Evolutionary conservation across 1,284 basidiomycete genomes (phyloP).

Genomic region (Gymnopus androsaceus): DNA sequence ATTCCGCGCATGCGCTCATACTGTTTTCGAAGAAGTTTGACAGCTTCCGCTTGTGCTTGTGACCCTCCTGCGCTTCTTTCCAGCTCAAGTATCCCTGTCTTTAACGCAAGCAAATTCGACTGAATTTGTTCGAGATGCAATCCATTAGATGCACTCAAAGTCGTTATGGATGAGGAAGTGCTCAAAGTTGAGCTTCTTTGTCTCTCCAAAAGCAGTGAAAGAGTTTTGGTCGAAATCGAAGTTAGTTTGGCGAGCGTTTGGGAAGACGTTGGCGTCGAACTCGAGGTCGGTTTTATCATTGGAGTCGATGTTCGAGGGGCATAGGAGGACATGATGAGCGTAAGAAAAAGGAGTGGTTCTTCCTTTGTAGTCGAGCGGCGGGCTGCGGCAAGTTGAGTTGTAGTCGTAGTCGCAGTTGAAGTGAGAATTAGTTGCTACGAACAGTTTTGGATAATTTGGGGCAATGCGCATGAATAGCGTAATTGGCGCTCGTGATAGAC

Average conservation of each 20-base stretch:
- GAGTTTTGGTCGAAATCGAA: slow-evolving; percentile 70
- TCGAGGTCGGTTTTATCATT: background rate
- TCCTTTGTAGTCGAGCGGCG: too few species aligned
- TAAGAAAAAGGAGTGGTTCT: too few species aligned
- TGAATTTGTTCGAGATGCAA: slow-evolving; percentile 69
- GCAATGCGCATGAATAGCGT: too few species aligned
- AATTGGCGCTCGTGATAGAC: too few species aligned
- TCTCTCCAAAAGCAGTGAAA: slow-evolving; percentile 72
- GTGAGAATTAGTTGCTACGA: too few species aligned
- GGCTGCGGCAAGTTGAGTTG: too few species aligned
- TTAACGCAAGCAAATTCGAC: slow-evolving; percentile 62
- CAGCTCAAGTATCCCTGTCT: slow-evolving; percentile 59
- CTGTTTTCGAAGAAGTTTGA: slow-evolving; percentile 57
- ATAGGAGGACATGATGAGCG: background rate
- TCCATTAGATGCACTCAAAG: background rate
- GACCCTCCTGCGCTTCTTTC: slow-evolving; percentile 31
- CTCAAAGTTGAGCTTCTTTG: slow-evolving; percentile 63
- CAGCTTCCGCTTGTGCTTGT: slow-evolving; percentile 33
- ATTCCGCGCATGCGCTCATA: slow-evolving; percentile 73
- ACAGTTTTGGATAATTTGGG: too few species aligned
- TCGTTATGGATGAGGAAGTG: slow-evolving; percentile 36
- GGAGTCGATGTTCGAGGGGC: background rate
- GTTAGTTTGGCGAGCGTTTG: slow-evolving; percentile 60
- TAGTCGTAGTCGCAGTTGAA: too few species aligned
- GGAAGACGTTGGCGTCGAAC: slow-evolving; percentile 34